Conservation (phyloP, 1,284 basidiomycete genomes). For the Boletus calvinii region DNA sequence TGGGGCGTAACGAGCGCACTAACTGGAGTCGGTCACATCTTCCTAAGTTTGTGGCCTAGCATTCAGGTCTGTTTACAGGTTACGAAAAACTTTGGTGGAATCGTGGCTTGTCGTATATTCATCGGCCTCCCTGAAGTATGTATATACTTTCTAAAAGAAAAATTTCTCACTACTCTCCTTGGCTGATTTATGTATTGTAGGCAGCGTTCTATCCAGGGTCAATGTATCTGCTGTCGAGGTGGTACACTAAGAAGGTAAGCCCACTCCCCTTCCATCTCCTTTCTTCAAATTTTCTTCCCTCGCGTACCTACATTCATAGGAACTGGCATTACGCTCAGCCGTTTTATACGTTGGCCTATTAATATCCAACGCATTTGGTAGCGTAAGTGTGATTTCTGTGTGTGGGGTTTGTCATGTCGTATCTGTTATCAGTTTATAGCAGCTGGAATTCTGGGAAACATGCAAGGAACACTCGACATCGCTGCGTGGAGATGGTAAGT, state of each 20-base stretch:
- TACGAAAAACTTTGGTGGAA: conserved; percentile 54
- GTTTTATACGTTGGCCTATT: conserved; percentile 67
- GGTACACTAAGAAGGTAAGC: conserved; percentile 61
- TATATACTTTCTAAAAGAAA: too few species aligned
- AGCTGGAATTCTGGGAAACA: conserved; percentile 64
- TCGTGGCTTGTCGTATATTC: conserved; percentile 58
- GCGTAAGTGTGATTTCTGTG: conserved; percentile 40
- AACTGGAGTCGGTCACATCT: conserved; percentile 49
- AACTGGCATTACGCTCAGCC: conserved; percentile 67
- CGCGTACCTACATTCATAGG: conserved; percentile 36
- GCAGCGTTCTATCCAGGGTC: conserved; percentile 66
- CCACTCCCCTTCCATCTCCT: too few species aligned
- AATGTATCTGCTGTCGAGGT: conserved; percentile 59
- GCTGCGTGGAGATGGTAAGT: conserved; percentile 69
- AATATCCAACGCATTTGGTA: conserved; percentile 76
- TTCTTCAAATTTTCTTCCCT: not conserved
- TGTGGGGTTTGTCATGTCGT: conserved; percentile 2
- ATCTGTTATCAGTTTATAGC: conserved; percentile 50
- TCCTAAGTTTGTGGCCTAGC: not conserved
- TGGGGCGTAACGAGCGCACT: conserved; percentile 65
- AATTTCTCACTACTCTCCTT: not conserved
- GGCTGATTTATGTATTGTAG: conserved; percentile 21
- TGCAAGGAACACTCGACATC: conserved; percentile 68
- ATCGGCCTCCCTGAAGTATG: conserved; percentile 61
- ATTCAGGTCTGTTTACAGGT: conserved; percentile 37